Evolutionary conservation across 1,139 yeast genomes (phyloP), one percentile per base, ranked within the genome.

Genomic region (Lodderomyces margitis): DNA sequence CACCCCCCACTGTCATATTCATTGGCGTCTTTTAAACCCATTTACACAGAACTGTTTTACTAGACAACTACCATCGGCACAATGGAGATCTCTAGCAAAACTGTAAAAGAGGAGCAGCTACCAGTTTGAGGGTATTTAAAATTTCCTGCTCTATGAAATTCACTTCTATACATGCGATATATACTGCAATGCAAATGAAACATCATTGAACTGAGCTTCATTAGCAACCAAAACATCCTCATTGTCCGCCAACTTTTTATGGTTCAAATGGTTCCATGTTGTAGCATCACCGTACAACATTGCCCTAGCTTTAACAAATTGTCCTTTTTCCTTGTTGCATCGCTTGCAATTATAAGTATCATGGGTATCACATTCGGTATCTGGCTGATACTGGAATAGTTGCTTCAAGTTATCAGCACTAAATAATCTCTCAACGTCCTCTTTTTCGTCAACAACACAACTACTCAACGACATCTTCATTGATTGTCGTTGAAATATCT

Each of bases 231-330:
- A 67, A 44, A 79, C 73, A 58, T 92, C 98, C 55, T 89, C 87
- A 34, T 91, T 87, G 30, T 66, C 63, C 17, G 62, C 66, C 55
- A 92, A 68, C 2, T 78, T 79, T 3, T 66, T 73, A 47, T 77
- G 87, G 44, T 83, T 76, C 47, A 87, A 74, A 64, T 92, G 99
- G 59, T 92, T 91, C 99, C 99, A 92, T 0, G 97, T 83, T 0
- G 97, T 92, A 0, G 98, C 87, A 63, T 94, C 99, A 50, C 99
- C 99, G 57, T 94, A 94, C 33, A 92, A 70, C 96, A 92, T 89
- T 1, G 96, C 96, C 0, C 85, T 81, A 0, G 97, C 76, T 52
- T 77, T 81, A 9, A 70, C 57, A 28, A 65, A 50, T 64, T 92
- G 98, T 31, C 79, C 81, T 15, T 52, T 45, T 11, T 73, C 73